These are phyloP conservation scores for Colletotrichum costaricense DNA, from an alignment of 2,329 filamentous ascomycete species.

Conservation along the genomic window DNA sequence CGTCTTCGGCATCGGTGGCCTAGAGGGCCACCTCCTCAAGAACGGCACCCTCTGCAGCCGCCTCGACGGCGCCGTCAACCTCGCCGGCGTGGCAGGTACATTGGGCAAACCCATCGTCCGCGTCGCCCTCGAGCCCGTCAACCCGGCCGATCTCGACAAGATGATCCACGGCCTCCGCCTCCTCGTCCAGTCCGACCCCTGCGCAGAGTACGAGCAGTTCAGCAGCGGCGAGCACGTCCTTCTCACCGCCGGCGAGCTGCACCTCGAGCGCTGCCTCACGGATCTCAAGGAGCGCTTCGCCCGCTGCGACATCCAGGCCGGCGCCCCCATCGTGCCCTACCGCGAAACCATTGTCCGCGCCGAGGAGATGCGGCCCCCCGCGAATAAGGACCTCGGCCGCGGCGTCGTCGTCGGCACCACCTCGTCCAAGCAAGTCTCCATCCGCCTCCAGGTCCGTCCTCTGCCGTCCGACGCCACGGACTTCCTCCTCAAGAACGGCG, in stretches of 20 bases:
- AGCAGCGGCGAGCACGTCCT: conserved; percentile 95
- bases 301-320: conserved; percentile 92
- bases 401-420: conserved; percentile 82
- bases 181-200: conserved; percentile 94
- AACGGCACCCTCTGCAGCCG: conserved; percentile 93
- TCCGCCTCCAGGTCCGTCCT: conserved; percentile 82
- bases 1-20: conserved; percentile 92
- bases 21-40: conserved; percentile 95
- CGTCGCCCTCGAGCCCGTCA: conserved; percentile 92
- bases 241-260: conserved; percentile 91
- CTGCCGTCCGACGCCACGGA: conserved; percentile 83
- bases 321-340: conserved; percentile 95
- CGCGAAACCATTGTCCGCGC: conserved; percentile 89
- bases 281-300: conserved; percentile 94
- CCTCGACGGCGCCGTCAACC: conserved; percentile 86
- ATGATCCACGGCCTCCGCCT: conserved; percentile 91
- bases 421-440: conserved; percentile 85
- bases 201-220: conserved; percentile 94
- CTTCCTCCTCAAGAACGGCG: conserved; percentile 84
- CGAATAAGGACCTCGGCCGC: conserved; percentile 85
- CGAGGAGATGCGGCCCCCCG: conserved; percentile 91
- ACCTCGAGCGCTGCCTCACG: conserved; percentile 92
- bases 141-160: conserved; percentile 90
- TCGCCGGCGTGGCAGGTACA: conserved; percentile 81
- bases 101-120: conserved; percentile 91